Conservation (phyloP, 306 rosid species). For the Trifolium subterraneum region DNA sequence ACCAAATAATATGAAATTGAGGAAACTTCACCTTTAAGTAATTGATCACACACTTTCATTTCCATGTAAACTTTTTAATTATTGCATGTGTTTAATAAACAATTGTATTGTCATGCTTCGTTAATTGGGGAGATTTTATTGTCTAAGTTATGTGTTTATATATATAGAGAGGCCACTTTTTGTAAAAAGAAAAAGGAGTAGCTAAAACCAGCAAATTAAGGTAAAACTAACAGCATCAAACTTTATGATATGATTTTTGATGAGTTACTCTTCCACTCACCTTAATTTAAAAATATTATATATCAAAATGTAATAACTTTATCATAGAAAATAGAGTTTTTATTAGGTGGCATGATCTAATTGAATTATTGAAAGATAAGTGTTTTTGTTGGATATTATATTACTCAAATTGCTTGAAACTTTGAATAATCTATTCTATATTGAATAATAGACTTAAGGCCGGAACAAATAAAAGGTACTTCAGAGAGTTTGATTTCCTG, state of each 20-base stretch:
- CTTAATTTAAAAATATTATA: neutral
- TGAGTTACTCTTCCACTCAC: conserved; percentile 3
- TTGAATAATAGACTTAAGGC: no score
- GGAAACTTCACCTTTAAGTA: neutral
- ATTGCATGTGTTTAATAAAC: neutral
- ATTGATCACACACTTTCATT: neutral
- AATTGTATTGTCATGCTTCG: neutral
- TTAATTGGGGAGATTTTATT: neutral
- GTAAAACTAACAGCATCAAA: neutral
- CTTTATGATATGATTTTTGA: neutral
- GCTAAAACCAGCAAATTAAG: neutral
- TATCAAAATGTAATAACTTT: neutral
- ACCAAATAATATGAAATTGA: neutral
- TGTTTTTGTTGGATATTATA: no score
- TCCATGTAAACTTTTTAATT: neutral
- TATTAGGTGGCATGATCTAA: neutral
- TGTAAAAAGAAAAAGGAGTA: neutral
- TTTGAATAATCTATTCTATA: no score
- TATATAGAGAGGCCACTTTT: neutral
- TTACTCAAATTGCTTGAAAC: no score
- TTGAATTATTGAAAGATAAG: no score
- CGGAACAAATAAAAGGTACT: no score
- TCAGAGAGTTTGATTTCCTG: no score
- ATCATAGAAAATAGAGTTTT: neutral
- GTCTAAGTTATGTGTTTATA: neutral